Conservation (phyloP, 2,329 filamentous ascomycete species). For the Verticillium alfalfae region DNA sequence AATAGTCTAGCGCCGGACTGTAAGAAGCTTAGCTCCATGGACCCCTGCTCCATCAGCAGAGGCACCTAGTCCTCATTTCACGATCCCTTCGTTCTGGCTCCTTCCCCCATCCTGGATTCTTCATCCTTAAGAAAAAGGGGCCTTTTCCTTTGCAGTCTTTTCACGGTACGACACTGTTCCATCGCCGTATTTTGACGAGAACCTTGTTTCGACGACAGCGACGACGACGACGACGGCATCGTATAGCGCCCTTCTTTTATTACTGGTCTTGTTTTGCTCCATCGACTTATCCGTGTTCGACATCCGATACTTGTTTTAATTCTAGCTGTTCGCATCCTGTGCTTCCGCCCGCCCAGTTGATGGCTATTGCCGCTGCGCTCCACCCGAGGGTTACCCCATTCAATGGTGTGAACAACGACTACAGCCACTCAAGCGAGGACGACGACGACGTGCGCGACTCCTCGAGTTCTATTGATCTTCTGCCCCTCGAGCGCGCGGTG, state of each 20-base stretch:
- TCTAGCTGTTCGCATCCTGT: neutral
- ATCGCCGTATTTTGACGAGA: neutral
- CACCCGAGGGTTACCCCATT: neutral
- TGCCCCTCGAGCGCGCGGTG: neutral
- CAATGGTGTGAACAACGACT: neutral
- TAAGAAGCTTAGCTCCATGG: neutral
- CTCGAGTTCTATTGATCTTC: neutral
- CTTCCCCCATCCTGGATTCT: neutral
- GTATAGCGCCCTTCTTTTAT: neutral
- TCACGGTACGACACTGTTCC: neutral
- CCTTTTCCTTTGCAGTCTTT: neutral
- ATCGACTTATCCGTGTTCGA: neutral
- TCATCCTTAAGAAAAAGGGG: neutral
- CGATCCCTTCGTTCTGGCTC: neutral
- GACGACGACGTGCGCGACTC: neutral
- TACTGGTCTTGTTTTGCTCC: neutral
- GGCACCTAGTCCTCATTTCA: neutral
- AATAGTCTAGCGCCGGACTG: neutral
- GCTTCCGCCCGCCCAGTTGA: neutral
- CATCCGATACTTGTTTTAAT: neutral
- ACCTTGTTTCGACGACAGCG: neutral
- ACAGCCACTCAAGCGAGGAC: neutral
- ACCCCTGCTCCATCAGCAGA: neutral
- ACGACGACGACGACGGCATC: neutral
- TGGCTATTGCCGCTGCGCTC: neutral